Conservation (phyloP, 2,329 filamentous ascomycete genomes). For the Trichophyton verrucosum region DNA sequence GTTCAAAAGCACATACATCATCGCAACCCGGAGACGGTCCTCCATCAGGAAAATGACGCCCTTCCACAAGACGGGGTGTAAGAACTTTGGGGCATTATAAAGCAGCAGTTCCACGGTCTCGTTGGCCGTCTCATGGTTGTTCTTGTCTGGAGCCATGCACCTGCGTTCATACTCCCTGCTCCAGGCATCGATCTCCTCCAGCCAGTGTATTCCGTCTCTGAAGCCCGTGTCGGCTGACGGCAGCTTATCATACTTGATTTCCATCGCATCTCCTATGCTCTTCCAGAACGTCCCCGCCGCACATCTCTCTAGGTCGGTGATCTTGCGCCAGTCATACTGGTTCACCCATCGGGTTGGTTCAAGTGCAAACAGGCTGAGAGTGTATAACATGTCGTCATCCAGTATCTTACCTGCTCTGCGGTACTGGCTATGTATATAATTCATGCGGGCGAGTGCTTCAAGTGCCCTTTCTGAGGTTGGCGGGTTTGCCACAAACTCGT, state of each 20-base stretch:
- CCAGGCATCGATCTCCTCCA: conserved; percentile 41
- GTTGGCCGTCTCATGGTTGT: conserved; percentile 43
- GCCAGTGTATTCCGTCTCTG: conserved; percentile 41
- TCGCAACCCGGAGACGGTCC: conserved; percentile 50
- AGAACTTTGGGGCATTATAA: conserved; percentile 39
- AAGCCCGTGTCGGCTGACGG: conserved; percentile 32
- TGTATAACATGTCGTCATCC: conserved; percentile 54
- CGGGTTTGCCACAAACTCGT: conserved; percentile 34
- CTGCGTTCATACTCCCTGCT: conserved; percentile 45
- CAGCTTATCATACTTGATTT: conserved; percentile 42
- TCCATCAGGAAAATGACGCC: conserved; percentile 51
- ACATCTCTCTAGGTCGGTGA: conserved; percentile 56
- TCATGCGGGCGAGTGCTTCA: conserved; percentile 50
- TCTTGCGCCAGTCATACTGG: conserved; percentile 55
- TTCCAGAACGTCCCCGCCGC: conserved; percentile 61
- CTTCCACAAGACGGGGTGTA: conserved; percentile 39
- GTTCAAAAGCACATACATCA: conserved; percentile 40
- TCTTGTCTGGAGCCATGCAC: conserved; percentile 43
- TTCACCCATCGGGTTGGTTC: conserved; percentile 54
- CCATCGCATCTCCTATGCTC: conserved; percentile 56
- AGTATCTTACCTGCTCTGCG: conserved; percentile 46
- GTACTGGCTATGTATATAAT: conserved; percentile 50
- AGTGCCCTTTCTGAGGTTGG: conserved; percentile 34
- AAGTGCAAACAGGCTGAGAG: conserved; percentile 50
- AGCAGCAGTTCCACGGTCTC: conserved; percentile 51